Evolutionary conservation across 2,329 filamentous ascomycete species (phyloP).

Genomic region (Ophiocordyceps robertsii): DNA sequence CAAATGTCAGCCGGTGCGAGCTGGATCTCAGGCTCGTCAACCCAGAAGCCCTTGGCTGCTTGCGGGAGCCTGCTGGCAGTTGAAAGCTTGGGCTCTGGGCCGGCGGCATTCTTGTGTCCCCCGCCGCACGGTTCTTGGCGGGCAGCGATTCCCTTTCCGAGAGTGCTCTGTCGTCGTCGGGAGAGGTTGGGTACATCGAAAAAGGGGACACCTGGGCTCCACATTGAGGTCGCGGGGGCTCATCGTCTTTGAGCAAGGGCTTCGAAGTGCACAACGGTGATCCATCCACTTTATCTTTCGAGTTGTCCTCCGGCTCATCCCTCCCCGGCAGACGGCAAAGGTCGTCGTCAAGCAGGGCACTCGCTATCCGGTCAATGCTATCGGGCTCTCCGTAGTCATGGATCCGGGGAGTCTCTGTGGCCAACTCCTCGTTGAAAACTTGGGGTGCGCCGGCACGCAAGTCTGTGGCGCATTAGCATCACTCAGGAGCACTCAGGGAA

Average conservation of each 20-base stretch:
- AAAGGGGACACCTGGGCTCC: constrained; percentile 2
- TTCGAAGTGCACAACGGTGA: not conserved
- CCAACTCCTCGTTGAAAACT: constrained; percentile 3
- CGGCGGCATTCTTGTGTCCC: not conserved
- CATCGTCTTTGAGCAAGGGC: not conserved
- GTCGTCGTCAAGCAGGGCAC: constrained; percentile 15
- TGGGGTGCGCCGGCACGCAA: not conserved
- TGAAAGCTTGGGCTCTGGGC: not conserved
- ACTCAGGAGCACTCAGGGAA: not conserved
- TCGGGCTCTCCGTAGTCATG: constrained; percentile 2
- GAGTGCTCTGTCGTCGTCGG: not conserved
- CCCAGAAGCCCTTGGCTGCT: not conserved
- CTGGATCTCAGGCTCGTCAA: not conserved
- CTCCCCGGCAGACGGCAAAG: constrained; percentile 3
- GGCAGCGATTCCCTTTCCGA: not conserved
- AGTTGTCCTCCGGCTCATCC: not conserved
- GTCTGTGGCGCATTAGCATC: constrained; percentile 1
- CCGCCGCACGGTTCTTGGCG: not conserved
- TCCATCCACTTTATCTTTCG: not conserved
- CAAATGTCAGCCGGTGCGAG: not conserved
- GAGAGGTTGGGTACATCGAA: constrained; percentile 4
- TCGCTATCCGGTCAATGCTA: constrained; percentile 15
- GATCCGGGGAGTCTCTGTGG: constrained; percentile 3
- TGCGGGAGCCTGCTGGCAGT: not conserved
- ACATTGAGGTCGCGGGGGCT: not conserved